Base-by-base conservation (phyloP, 2,329 filamentous ascomycete genomes). In the Cladophialophora exuberans region DNA sequence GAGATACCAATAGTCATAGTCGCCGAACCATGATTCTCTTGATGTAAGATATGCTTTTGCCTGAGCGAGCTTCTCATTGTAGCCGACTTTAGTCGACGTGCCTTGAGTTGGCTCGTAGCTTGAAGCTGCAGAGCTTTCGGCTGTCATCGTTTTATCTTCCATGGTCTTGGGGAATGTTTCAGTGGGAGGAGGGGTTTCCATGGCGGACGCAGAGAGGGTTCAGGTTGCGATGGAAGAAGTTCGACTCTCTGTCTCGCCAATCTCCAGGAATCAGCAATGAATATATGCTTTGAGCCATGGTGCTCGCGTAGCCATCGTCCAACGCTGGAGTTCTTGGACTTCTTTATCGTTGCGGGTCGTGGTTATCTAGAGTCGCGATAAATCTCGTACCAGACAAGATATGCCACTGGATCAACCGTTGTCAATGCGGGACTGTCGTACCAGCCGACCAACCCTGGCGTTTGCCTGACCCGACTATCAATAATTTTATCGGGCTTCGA, bases 1-100 rank as follows among this genome's bases (percentile, higher is more conserved):
- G 4, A 82, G 72, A 60, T 80, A 81, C 15, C 68, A 73, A 72
- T 82, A 82, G 65, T 82, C 79, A 62, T 82, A 82, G 33, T 69
- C 68, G 22, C 79, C 79, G 44, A 82, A 68, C 54, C 81, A 73
- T 15, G 79, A 78, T 18, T 78, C 74, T 11, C 54, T 57, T 20
- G 61, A 64, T 1, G 60, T 64, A 38, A 67, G 55, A 44, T 67
- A 67, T 17, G 45, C 15, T 4, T 20, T 58, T 63, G 36, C 33
- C 51, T 62, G 65, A 57, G 7, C 36, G 22, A 30, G 31, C 33
- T 35, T 56, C 4, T 56, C 39, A 11, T 42, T 28, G 33, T 47
- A 43, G 31, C 25, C 49, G 45, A 51, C 20, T 45, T 58, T 54
- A n/a, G 49, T 35, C 6, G 53, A 31, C 3, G 33, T 36, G 41